Base-by-base conservation (phyloP, 2,329 filamentous ascomycete genomes). In the Aspergillus amoenus region DNA sequence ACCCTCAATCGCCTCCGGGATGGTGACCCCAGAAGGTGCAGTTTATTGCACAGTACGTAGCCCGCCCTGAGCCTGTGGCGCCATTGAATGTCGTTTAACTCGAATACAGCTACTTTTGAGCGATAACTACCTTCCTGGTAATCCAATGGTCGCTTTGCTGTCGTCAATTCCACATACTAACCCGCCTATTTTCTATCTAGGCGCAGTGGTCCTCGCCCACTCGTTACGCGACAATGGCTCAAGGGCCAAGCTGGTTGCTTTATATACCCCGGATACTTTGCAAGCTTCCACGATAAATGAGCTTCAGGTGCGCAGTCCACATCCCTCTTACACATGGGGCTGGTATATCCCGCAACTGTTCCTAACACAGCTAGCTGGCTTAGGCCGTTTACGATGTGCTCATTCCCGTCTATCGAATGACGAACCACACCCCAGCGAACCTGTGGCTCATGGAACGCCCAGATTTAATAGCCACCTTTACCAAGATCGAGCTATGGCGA, bases 401-500 rank as follows among this genome's bases (percentile, higher is more conserved):
- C 59, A 88, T 97, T 61, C 88, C 93, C 32, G 91, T 97, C 55
- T 83, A 88, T 55, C 86, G 88, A 61, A 87, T 97, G 69, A 84
- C 84, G 62, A 97, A 93, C 73, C 81, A 84, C 57, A 85, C 84
- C 43, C 89, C 90, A 3, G 86, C 86, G 57, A 97, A 97, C 69
- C 84, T 99, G 56, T 87, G 88, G 73, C 84, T 97, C 55, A 97
- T 99, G 93, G 87, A 92, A 72, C 90, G 94, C 52, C 84, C 87
- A 61, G 94, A 99, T 70, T 82, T 99, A 50, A 87, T 93, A 69
- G 93, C 92, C 27, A 90, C 93, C 61, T 97, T 97, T 71, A 97
- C 94, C 65, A 99, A 99, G 79, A 93, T 99, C 76, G 87, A 91
- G 64, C 82, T 99, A 17, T 99, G 94, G 94, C 90, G 88, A 63